phyloP scores from a whole-genome alignment of 768 basidiomycete species.

The Termitomyces eurrhizus region DNA sequence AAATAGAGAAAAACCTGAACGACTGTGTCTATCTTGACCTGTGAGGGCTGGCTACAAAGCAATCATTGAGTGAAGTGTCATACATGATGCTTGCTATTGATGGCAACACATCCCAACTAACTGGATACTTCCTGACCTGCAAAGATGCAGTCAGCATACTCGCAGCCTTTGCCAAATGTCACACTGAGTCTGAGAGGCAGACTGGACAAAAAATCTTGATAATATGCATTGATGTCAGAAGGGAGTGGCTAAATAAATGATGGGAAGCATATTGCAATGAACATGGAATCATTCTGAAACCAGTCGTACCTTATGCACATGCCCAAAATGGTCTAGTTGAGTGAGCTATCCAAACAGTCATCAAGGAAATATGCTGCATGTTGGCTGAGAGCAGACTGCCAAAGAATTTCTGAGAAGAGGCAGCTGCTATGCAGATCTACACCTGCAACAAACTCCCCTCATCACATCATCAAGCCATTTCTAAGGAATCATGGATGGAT shows the following conservation, averaged over 20 bases:
- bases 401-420: too few relatives aligned
- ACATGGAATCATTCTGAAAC: too few relatives aligned
- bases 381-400: too few relatives aligned
- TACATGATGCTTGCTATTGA: conserved; percentile 1
- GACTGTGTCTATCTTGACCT: not conserved
- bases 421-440: too few relatives aligned
- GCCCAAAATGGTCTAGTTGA: too few relatives aligned
- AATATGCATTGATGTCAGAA: not conserved
- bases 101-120: not conserved
- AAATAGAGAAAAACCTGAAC: not conserved
- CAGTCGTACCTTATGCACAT: too few relatives aligned
- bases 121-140: not conserved
- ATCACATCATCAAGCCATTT: too few relatives aligned
- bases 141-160: not conserved
- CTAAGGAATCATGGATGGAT: not conserved
- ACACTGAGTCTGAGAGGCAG: not conserved
- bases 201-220: not conserved
- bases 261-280: too few relatives aligned
- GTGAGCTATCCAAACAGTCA: too few relatives aligned
- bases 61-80: not conserved
- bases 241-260: too few relatives aligned
- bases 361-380: too few relatives aligned
- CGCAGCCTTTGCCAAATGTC: not conserved
- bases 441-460: too few relatives aligned
- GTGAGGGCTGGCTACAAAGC: not conserved